Base-by-base conservation (phyloP, 495 filamentous ascomycete genomes). In the Hyaloscypha variabilis region DNA sequence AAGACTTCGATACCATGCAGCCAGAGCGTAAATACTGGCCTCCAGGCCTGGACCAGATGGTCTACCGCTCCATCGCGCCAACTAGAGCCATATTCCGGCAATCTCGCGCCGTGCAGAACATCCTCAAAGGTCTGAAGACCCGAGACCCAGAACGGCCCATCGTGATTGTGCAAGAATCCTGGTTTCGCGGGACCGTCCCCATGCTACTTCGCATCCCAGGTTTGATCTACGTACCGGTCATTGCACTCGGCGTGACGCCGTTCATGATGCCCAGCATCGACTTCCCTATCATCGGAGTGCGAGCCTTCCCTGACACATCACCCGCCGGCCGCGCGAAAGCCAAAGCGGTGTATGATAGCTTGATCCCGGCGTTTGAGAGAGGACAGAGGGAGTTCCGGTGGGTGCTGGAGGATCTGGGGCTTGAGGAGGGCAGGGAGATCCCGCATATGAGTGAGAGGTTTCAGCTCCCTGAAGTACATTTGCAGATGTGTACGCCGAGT, bases 401-500 rank as follows among this genome's bases (percentile, higher is more conserved):
- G 51, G 39, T 46, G 39, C 13, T 46, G 39, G 39, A 46, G 39
- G 39, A 46, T 46, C 39, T 46, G 8, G 51, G 25, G 14, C 26
- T 28, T 3, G 51, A 46, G 19, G 39, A 46, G 13, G 39, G 39
- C 14, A 46, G 19, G 39, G 39, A 46, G 39, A 46, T 29, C 19
- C 30, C n/a, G 14, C 42, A 66, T n/a, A 3, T 73, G 13, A 73
- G 74, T 53, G 68, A 71, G 26, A 71, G 72, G 31, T 76, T 77
- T 62, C 58, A 63, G 28, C 58, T 68, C 52, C 66, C 67, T 26
- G 52, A 66, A 30, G 59, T 67, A 25, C 72, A 71, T 30, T 53
- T 78, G 34, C 78, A 79, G 60, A 62, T 76, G 31, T 77, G 76
- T 57, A 72, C 76, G 17, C 73, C 75, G 2, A 73, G 72, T 2